Evolutionary conservation across 495 filamentous ascomycete species (phyloP).

Genomic region (Neurospora sp.): DNA sequence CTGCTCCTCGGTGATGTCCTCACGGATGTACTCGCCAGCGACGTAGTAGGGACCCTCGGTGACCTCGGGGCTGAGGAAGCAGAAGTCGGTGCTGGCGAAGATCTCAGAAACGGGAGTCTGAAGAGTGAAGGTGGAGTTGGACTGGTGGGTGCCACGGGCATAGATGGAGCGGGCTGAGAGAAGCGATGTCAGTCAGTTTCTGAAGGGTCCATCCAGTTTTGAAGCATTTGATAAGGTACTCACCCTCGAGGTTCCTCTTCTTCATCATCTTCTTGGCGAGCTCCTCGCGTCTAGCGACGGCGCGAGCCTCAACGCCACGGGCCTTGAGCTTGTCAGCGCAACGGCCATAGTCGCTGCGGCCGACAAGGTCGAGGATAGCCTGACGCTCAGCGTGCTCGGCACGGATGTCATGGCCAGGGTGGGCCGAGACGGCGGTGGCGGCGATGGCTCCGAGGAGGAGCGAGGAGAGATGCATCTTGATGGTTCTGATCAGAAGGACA

Average conservation of each 20-base stretch:
- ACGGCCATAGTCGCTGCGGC: constrained; percentile 31
- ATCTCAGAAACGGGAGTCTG: constrained; percentile 15
- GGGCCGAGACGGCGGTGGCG: constrained; percentile 19
- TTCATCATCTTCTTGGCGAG: constrained; percentile 11
- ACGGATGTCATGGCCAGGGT: constrained; percentile 39
- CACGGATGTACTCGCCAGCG: constrained; percentile 39
- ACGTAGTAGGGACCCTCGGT: constrained; percentile 46
- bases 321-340: constrained; percentile 40
- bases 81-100: constrained; percentile 42
- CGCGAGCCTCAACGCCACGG: constrained; percentile 36
- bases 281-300: constrained; percentile 33
- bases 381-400: constrained; percentile 37
- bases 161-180: not conserved
- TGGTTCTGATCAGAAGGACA: not conserved
- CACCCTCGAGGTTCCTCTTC: constrained; percentile 10
- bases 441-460: constrained; percentile 7
- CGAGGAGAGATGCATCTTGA: constrained; percentile 10
- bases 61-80: constrained; percentile 42
- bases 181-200: constrained; percentile 4
- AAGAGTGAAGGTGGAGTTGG: constrained; percentile 1
- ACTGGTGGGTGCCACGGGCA: not conserved
- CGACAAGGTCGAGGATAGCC: constrained; percentile 27
- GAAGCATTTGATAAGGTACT: constrained; percentile 8
- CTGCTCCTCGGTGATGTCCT: constrained; percentile 45
- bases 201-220: not conserved